Evolutionary conservation across 306 rosid species (phyloP).

Genomic region (Sesbania bispinosa): DNA sequence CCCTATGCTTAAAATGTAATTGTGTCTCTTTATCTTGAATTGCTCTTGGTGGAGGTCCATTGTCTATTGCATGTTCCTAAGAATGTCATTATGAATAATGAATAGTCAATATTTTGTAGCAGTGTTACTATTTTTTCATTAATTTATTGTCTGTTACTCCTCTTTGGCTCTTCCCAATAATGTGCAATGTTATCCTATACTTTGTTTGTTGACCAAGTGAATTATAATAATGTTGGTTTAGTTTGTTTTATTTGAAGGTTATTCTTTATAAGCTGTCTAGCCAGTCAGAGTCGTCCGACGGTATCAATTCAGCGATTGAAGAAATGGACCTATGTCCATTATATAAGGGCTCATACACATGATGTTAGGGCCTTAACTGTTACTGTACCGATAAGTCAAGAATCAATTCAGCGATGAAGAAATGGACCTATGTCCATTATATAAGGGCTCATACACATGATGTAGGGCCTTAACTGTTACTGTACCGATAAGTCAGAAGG

Average conservation of each 20-base stretch:
- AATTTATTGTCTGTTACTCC: neutral
- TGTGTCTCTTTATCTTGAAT: neutral
- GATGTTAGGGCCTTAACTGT: constrained; percentile 85
- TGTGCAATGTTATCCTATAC: neutral
- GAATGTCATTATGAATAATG: too few species aligned
- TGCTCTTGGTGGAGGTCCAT: neutral
- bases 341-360: constrained; percentile 77
- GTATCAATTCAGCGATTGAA: constrained; percentile 37
- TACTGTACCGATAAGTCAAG: constrained; percentile 72
- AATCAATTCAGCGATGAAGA: constrained; percentile 37
- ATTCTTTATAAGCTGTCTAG: constrained; percentile 78
- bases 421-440: constrained; percentile 78
- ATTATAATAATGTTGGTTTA: constrained; percentile 19
- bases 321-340: constrained; percentile 82
- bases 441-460: constrained; percentile 85
- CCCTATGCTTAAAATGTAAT: neutral
- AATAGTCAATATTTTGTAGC: neutral
- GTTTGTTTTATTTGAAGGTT: constrained; percentile 55
- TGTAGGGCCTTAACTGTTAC: constrained; percentile 85
- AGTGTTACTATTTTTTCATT: neutral
- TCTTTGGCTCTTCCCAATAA: neutral
- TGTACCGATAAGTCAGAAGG: constrained; percentile 87
- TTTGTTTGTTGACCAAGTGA: neutral
- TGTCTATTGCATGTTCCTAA: too few species aligned
- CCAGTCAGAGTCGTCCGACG: constrained; percentile 38